A percentile compares a stretch with the other conserved stretches of the same genome.
Conservation (phyloP, 106 monocot species). For the Vanilla planifolia region DNA sequence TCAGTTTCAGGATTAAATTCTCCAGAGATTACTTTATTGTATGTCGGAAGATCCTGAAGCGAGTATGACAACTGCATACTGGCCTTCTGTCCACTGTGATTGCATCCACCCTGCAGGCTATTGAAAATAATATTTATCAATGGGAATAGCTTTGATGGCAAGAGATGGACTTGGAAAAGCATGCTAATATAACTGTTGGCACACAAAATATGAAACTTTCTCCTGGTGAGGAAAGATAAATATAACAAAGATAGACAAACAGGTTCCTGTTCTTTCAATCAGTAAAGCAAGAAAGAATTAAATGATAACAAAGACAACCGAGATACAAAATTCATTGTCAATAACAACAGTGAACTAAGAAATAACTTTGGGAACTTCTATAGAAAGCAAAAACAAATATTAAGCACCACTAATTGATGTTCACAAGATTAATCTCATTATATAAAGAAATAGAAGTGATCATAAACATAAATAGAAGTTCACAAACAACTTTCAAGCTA, state of each 20-base stretch:
- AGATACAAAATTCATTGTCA: too few species aligned
- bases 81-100: slow-evolving; percentile 7
- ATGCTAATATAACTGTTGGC: neutral
- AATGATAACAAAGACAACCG: too few species aligned
- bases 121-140: neutral
- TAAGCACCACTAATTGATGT: too few species aligned
- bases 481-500: too few species aligned
- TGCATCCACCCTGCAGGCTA: neutral
- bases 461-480: too few species aligned
- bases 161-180: neutral
- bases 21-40: slow-evolving; percentile 26
- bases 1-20: slow-evolving; percentile 36
- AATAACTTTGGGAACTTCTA: too few species aligned
- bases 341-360: too few species aligned
- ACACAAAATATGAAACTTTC: neutral
- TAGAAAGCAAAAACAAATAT: too few species aligned
- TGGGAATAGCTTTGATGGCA: neutral
- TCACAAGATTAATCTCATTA: too few species aligned
- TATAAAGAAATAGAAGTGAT: too few species aligned
- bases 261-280: neutral
- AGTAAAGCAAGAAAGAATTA: too few species aligned
- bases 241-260: neutral
- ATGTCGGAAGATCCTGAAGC: slow-evolving; percentile 66
- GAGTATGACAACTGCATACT: slow-evolving; percentile 66
- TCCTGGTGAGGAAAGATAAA: neutral